Base-by-base conservation (phyloP, 129 eudicot genomes). In the Lonicera japonica region DNA sequence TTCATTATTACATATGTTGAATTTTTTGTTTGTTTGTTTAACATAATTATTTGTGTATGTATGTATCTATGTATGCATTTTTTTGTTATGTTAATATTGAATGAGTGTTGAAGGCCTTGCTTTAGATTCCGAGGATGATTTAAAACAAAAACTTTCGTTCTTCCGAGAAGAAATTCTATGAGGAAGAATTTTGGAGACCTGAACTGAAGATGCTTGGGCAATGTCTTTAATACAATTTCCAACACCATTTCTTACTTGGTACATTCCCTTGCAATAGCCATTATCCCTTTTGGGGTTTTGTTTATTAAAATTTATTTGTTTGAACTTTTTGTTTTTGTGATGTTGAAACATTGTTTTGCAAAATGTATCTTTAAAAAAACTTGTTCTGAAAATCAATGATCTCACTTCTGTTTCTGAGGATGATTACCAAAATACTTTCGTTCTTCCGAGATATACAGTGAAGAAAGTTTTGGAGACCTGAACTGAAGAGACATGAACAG, bases 101-200 rank as follows among this genome's bases (percentile, higher is more conserved):
- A 29, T 29, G 36, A 29, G 36, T 29, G 36, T 23, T 22, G n/a
- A 15, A 5, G 11, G 21, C 34, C 25, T 1, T 63, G 45, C 11
- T 24, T 65, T 34, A 57, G 73, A 60, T 63, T 68, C 70, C 62
- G 53, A 61, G 52, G 79, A 67, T 74, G 73, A 68, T 43, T 16
- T 40, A 20, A 70, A 63, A 14, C 8, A 45, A 13, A n/a, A 52
- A 74, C 79, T 74, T 74, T 74, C 79, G 73, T 74, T 74, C 79
- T 74, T 74, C 79, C 70, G 79, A 74, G 65, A 64, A 74, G 65
- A 64, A 61, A 25, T 23, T 67, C 45, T 23, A 55, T 62, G 79
- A 60, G 69, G 79, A 74, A 74, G 70, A 67, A 48, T 43, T 24
- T 41, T 74, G 79, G 70, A 74, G 79, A 74, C 79, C 74, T 74